Evolutionary conservation across 345 rosid genomes (phyloP).

Genomic region (Erysimum cheiranthoides): DNA sequence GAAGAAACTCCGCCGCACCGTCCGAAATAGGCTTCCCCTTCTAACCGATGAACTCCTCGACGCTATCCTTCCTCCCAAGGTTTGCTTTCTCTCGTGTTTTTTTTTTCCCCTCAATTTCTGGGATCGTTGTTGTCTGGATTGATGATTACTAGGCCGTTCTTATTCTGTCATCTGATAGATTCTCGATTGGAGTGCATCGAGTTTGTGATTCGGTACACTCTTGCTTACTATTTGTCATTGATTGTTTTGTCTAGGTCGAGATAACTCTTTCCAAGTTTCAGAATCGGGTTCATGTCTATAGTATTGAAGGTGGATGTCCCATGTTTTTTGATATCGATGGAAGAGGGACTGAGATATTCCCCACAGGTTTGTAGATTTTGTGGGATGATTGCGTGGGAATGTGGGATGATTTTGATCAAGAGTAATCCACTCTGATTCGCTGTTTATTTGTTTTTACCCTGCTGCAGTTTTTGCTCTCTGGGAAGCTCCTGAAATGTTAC

Average conservation of each 20-base stretch:
- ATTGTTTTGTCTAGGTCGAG: constrained; percentile 61
- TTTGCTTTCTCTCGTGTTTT: constrained; percentile 27
- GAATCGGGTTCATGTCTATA: constrained; percentile 74
- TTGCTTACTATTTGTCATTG: constrained; percentile 11
- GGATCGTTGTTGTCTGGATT: neutral
- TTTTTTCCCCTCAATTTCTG: neutral
- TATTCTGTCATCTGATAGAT: constrained; percentile 8
- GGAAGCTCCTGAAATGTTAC: constrained; percentile 84
- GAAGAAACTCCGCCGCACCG: constrained; percentile 79
- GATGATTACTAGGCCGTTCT: neutral
- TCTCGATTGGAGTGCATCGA: constrained; percentile 26
- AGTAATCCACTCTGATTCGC: neutral
- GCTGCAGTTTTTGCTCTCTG: constrained; percentile 90
- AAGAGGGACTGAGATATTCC: constrained; percentile 81
- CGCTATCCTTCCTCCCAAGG: constrained; percentile 83
- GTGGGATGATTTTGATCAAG: constrained; percentile 12
- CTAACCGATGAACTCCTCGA: constrained; percentile 80
- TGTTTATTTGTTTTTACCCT: neutral
- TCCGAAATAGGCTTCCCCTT: constrained; percentile 68
- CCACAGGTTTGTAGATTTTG: constrained; percentile 64
- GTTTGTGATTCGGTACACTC: constrained; percentile 7
- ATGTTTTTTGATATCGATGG: constrained; percentile 92
- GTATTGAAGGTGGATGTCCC: constrained; percentile 84
- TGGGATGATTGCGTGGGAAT: neutral
- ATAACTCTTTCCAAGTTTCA: constrained; percentile 83